A percentile compares a stretch with the other conserved stretches of the same genome.
Evolutionary conservation across 2,329 filamentous ascomycete genomes (phyloP).

Genomic region (Cladosporium sp.): DNA sequence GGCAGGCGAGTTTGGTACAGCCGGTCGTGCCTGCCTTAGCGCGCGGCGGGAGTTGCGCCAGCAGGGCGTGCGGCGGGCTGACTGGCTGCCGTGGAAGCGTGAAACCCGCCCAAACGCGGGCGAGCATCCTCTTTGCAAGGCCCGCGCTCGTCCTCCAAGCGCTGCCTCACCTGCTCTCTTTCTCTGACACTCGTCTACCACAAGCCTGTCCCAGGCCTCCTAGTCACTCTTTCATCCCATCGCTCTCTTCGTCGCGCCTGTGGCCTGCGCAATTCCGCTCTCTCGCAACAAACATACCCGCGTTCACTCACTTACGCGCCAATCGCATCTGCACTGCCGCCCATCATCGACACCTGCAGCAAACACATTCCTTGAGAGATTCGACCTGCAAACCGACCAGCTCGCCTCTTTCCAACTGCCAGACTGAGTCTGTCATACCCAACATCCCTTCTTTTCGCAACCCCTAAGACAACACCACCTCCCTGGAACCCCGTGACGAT

Average conservation of each 20-base stretch:
- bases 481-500: constrained; percentile 1
- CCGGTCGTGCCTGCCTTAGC: not conserved
- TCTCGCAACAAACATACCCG: not conserved
- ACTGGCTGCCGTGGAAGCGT: not conserved
- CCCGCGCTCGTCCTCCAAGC: not conserved
- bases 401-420: constrained; percentile 3
- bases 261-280: constrained; percentile 13
- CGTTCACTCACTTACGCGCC: constrained; percentile 9
- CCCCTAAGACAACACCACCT: constrained; percentile 1
- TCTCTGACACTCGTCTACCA: constrained; percentile 5
- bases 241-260: constrained; percentile 14
- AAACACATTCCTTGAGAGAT: constrained; percentile 9
- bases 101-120: not conserved
- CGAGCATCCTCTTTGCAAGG: not conserved
- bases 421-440: constrained; percentile 11
- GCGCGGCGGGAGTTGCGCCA: not conserved
- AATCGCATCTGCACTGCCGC: not conserved
- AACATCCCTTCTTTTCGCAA: constrained; percentile 5
- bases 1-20: not conserved
- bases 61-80: not conserved
- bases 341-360: not conserved
- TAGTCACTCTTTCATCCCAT: constrained; percentile 16
- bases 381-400: not conserved
- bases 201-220: constrained; percentile 2
- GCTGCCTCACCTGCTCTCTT: constrained; percentile 2